These are phyloP conservation scores for Protostelium mycophagum DNA, from an alignment of 78 protist species.

Conservation along the genomic window DNA sequence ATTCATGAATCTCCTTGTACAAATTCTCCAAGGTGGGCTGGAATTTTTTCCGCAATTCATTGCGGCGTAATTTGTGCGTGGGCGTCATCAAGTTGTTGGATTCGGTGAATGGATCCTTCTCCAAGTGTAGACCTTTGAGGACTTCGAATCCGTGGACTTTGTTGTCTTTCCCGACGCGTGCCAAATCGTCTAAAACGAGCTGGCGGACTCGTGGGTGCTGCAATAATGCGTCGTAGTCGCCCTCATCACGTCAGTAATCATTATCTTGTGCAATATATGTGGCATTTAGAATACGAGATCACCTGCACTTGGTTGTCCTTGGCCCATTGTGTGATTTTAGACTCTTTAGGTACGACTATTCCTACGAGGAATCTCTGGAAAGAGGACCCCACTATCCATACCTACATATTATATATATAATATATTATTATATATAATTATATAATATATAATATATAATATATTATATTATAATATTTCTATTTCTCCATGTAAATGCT, in stretches of 20 bases:
- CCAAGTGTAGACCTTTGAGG: conserved; percentile 45
- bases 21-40: too few relatives aligned
- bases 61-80: too few relatives aligned
- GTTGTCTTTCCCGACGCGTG: conserved; percentile 30
- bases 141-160: conserved; percentile 57
- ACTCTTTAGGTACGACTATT: conserved; percentile 58
- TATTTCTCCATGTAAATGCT: too few relatives aligned
- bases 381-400: conserved; percentile 67
- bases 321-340: background rate
- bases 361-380: conserved; percentile 60
- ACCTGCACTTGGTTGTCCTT: conserved; percentile 15
- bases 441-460: too few relatives aligned
- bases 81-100: conserved; percentile 75
- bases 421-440: too few relatives aligned
- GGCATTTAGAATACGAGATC: conserved; percentile 4
- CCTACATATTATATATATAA: background rate
- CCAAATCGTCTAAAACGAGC: conserved; percentile 36
- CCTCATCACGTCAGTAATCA: conserved; percentile 9
- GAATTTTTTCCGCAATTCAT: too few relatives aligned
- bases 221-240: conserved; percentile 7
- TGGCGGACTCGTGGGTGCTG: conserved; percentile 20
- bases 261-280: too few relatives aligned
- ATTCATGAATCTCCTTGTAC: too few relatives aligned
- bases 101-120: conserved; percentile 42
- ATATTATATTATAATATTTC: too few relatives aligned